Conservation (phyloP, 106 monocot species). For the Triglochin maritima region DNA sequence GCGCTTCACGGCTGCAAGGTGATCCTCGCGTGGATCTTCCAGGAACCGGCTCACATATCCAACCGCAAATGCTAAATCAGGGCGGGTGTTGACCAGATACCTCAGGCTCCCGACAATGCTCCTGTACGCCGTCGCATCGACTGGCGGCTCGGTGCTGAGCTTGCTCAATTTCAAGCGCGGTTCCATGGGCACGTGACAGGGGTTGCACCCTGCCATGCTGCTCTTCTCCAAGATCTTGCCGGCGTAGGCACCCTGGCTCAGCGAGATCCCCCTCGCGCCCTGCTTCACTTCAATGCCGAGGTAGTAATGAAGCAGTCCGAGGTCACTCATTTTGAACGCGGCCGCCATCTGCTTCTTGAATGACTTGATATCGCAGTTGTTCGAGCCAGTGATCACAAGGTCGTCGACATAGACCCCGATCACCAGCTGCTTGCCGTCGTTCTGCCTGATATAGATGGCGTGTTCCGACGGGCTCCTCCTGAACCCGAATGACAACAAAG, state of each 20-base stretch:
- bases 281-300: slow-evolving; percentile 14
- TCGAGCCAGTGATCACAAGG: not conserved
- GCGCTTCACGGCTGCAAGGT: slow-evolving; percentile 3
- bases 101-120: slow-evolving; percentile 6
- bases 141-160: not conserved
- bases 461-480: not conserved
- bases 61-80: slow-evolving; percentile 1
- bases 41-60: not conserved
- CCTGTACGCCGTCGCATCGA: not conserved
- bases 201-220: slow-evolving; percentile 5
- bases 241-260: slow-evolving; percentile 3
- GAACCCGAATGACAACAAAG: slow-evolving; percentile 4
- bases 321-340: slow-evolving; percentile 8
- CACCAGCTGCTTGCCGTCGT: not conserved
- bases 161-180: not conserved
- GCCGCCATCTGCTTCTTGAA: slow-evolving; percentile 8
- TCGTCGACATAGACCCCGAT: slow-evolving; percentile 10
- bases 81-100: slow-evolving; percentile 1
- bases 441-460: not conserved
- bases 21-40: not conserved
- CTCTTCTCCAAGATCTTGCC: slow-evolving; percentile 1
- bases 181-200: not conserved
- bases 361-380: not conserved
- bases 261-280: not conserved
- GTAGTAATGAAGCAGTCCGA: slow-evolving; percentile 8